Base-by-base conservation (phyloP, 2,329 filamentous ascomycete species). In the Fusarium sp. region DNA sequence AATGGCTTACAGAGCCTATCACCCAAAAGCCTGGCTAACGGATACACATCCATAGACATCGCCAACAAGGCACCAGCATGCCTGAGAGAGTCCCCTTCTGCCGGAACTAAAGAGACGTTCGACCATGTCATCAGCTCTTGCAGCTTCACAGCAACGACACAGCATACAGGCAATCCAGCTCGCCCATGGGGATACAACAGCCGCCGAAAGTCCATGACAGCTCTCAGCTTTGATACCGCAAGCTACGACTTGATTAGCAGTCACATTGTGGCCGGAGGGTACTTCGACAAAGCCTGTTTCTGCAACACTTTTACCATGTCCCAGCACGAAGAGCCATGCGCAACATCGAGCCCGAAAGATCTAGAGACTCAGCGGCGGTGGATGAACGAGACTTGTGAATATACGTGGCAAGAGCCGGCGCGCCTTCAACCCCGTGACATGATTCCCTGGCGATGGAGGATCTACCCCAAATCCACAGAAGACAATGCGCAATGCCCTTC, bases 271-370 rank as follows among this genome's bases (percentile, higher is more conserved):
- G 17, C n/a, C 3, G 72, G 65, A 5, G 32, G 67, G 1, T 75
- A 75, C 20, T 75, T 73, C 20, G 72, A 75, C 17, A 57, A 53
- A 18, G 55, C 54, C 8, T 75, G 72, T n/a, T 70, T 75, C n/a
- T 75, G 72, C 22, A 48, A 20, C 22, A 13, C 44, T 5, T 75
- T 70, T 17, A 5, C 30, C 1, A 35, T 60, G n/a, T 26, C 56
- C 5, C 1, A 10, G 18, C 22, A 50, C 18, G 22, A 62, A 8
- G 72, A 75, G 7, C 55, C 72, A 13, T 75, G 72, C 48, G 51
- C 36, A 1, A 18, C 6, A 11, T 26, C 53, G 4, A 39, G 26
- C 20, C 13, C n/a, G 0, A 44, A 32, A 1, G 58, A 59, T 3
- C 9, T 70, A 17, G 55, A 62, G 6, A 57, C n/a, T 3, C 61